Conservation (phyloP, 192 early-diverging fungal genomes). For the Pilaira anomala region DNA sequence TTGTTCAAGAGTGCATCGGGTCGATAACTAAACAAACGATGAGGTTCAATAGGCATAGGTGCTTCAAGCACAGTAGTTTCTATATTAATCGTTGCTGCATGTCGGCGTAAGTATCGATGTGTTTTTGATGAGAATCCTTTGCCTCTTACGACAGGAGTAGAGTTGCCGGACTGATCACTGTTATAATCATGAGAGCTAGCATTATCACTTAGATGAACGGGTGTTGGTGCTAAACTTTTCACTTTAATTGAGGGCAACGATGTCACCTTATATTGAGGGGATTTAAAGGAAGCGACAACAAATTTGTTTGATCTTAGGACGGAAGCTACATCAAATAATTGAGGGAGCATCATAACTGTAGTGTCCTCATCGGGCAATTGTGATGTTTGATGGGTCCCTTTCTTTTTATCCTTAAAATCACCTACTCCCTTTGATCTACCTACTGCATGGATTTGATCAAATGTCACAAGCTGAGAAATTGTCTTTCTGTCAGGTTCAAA, state of each 20-base stretch:
- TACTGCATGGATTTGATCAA: constrained; percentile 52
- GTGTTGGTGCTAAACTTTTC: background rate
- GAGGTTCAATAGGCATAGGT: background rate
- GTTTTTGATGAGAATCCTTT: constrained; percentile 2
- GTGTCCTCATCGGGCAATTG: background rate
- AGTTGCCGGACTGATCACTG: constrained; percentile 4
- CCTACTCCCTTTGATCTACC: constrained; percentile 33
- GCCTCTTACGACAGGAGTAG: background rate
- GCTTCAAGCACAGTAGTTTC: background rate
- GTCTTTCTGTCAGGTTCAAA: constrained; percentile 41
- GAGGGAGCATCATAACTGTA: constrained; percentile 11
- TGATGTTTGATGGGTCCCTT: background rate
- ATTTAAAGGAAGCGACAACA: constrained; percentile 14
- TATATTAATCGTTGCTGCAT: background rate
- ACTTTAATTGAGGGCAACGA: background rate
- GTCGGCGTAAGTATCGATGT: constrained; percentile 2
- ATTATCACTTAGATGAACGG: background rate
- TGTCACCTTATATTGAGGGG: constrained; percentile 11
- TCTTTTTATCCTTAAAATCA: constrained; percentile 15
- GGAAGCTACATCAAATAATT: constrained; percentile 21
- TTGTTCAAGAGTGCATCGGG: constrained; percentile 11
- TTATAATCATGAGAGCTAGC: background rate
- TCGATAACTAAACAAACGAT: background rate
- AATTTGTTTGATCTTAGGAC: constrained; percentile 25
- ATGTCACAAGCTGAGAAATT: constrained; percentile 55